Evolutionary conservation across 1,284 basidiomycete genomes (phyloP).

Genomic region (Leucoagaricus sp.): DNA sequence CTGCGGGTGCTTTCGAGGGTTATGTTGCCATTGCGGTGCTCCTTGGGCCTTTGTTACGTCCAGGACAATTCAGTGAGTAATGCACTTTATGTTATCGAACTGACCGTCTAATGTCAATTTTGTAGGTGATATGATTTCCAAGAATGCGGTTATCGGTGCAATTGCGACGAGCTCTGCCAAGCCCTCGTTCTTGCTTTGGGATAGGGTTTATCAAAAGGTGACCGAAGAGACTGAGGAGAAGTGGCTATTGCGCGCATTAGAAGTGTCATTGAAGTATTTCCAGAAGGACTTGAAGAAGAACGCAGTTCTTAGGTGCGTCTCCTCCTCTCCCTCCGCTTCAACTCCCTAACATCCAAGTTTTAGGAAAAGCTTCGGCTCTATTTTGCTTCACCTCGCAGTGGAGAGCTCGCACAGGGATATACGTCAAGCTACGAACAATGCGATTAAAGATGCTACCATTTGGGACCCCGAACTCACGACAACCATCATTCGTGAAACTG

Average conservation of each 20-base stretch:
- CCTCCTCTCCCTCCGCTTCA: background rate
- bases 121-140: constrained; percentile 35
- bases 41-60: constrained; percentile 58
- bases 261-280: constrained; percentile 53
- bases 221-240: constrained; percentile 64
- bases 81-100: constrained; percentile 3
- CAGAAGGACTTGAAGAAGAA: constrained; percentile 52
- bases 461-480: constrained; percentile 49
- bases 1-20: constrained; percentile 77
- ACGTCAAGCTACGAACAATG: constrained; percentile 47
- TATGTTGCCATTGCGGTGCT: constrained; percentile 77
- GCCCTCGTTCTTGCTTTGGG: constrained; percentile 85
- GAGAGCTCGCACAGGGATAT: constrained; percentile 56
- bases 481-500: constrained; percentile 55
- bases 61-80: constrained; percentile 53
- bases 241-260: constrained; percentile 78
- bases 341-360: background rate
- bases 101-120: constrained; percentile 7
- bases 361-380: constrained; percentile 64
- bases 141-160: constrained; percentile 45
- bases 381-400: constrained; percentile 69
- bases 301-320: constrained; percentile 55
- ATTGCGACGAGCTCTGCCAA: constrained; percentile 55
- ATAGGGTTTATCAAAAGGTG: constrained; percentile 82
- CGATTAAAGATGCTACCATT: constrained; percentile 40